A percentile compares a stretch with the other conserved stretches of the same genome.
phyloP scores from a whole-genome alignment of 345 rosid species.

The Euphorbia pulcherrima region DNA sequence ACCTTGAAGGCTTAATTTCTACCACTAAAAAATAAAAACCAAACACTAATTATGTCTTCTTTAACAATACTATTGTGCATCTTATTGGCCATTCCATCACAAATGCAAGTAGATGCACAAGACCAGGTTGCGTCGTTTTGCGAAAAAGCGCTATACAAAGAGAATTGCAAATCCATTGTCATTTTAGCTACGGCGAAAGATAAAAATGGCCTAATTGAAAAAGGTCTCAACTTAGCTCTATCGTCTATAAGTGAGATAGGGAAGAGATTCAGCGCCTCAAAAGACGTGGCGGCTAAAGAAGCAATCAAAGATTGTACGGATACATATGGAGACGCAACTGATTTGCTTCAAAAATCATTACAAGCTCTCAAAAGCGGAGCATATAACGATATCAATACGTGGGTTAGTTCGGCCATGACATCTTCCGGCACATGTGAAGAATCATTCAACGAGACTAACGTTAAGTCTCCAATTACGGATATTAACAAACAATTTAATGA shows the following conservation, averaged over 20 bases:
- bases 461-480: neutral
- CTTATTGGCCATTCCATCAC: neutral
- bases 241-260: neutral
- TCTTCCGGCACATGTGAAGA: neutral
- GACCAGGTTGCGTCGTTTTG: neutral
- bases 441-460: neutral
- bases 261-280: neutral
- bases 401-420: neutral
- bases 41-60: neutral
- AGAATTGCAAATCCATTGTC: neutral
- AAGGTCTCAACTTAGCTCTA: neutral
- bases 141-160: neutral
- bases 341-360: neutral
- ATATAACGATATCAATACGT: neutral
- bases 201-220: neutral
- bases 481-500: neutral
- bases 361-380: neutral
- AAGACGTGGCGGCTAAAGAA: neutral
- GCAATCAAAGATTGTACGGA: neutral
- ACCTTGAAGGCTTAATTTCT: neutral
- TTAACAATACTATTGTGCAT: neutral
- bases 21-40: neutral
- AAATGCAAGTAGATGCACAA: neutral
- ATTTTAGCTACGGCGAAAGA: neutral
- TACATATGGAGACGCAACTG: neutral